Percentiles rank a stretch among this genome's conserved stretches.
phyloP scores from a whole-genome alignment of 805 yeast genomes.

The Sugiyamaella valdiviana region DNA sequence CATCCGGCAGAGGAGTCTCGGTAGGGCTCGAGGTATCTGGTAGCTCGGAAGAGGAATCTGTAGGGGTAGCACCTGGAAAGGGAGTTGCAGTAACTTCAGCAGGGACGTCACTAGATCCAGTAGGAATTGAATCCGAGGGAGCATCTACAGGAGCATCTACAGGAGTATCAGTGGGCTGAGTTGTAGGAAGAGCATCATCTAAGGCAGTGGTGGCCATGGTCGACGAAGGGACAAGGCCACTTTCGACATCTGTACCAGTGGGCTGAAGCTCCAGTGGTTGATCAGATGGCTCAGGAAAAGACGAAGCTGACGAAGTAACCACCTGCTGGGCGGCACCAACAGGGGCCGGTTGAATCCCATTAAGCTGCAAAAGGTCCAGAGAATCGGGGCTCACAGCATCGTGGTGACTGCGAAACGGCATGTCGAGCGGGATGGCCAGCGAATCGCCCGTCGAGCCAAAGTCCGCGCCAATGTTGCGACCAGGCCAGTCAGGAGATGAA shows the following conservation, averaged over 20 bases:
- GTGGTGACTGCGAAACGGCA: not conserved
- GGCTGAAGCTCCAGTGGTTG: not conserved
- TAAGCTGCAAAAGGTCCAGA: not conserved
- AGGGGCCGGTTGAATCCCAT: too few relatives aligned
- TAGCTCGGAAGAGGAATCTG: too few relatives aligned
- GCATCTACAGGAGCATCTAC: not conserved
- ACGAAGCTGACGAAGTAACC: not conserved
- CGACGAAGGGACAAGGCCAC: not conserved
- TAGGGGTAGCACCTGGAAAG: too few relatives aligned
- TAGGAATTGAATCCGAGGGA: too few relatives aligned
- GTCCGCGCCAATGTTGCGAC: not conserved
- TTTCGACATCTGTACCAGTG: not conserved
- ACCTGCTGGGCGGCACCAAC: too few relatives aligned
- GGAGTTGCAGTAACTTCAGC: too few relatives aligned
- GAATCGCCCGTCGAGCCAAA: not conserved
- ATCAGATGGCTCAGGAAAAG: not conserved
- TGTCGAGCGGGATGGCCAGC: not conserved
- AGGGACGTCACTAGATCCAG: too few relatives aligned
- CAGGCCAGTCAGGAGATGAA: not conserved
- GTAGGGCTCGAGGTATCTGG: too few relatives aligned
- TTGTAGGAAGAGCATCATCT: not conserved
- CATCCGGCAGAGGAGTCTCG: too few relatives aligned
- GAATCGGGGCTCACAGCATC: not conserved
- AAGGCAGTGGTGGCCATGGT: not conserved
- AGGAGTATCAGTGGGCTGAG: not conserved